These are phyloP conservation scores for Begonia loranthoides DNA, from an alignment of 306 rosid genomes.

Conservation along the genomic window DNA sequence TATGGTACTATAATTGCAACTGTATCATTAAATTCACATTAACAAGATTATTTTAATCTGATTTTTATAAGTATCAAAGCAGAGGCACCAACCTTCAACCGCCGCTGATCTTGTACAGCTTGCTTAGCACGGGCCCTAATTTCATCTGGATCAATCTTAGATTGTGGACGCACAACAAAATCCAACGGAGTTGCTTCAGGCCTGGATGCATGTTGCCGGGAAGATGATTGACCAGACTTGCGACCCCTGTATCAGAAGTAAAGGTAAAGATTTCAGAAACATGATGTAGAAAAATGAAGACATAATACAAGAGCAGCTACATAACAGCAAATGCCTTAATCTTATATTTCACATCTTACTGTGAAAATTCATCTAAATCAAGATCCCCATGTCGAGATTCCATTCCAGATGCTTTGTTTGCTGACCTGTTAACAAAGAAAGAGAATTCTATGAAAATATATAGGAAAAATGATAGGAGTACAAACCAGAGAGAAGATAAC, in stretches of 20 bases:
- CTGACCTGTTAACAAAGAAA: constrained; percentile 27
- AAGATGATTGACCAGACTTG: constrained; percentile 73
- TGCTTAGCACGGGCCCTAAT: constrained; percentile 77
- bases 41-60: too few relatives aligned
- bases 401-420: constrained; percentile 61
- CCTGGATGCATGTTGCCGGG: constrained; percentile 67
- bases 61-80: neutral
- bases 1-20: too few relatives aligned
- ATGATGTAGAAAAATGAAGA: neutral
- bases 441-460: constrained; percentile 11
- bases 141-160: constrained; percentile 92
- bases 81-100: constrained; percentile 56
- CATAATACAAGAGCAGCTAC: neutral
- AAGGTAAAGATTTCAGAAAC: constrained; percentile 5
- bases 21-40: too few relatives aligned
- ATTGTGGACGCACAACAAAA: constrained; percentile 83
- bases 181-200: constrained; percentile 98
- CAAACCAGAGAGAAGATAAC: neutral
- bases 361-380: constrained; percentile 78
- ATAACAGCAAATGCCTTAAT: neutral
- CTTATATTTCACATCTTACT: constrained; percentile 30
- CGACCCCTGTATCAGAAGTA: constrained; percentile 45
- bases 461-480: neutral
- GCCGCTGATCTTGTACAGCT: constrained; percentile 76
- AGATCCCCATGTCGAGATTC: constrained; percentile 93